Evolutionary conservation across 179 eudicot genomes (phyloP).

Genomic region (Amaranthus tricolor): DNA sequence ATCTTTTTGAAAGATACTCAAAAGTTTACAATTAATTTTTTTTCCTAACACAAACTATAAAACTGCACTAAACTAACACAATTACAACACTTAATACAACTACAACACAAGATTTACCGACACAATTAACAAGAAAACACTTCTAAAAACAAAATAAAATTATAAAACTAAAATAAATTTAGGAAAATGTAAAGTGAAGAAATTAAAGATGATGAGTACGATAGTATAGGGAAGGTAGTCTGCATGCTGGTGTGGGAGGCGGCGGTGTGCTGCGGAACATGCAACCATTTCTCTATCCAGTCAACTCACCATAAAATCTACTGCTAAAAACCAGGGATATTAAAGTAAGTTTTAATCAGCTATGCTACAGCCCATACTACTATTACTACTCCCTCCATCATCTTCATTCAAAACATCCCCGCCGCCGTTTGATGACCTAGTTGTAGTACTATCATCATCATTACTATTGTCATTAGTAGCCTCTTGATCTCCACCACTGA

Average conservation of each 20-base stretch:
- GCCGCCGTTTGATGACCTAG: too few relatives aligned
- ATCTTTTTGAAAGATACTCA: background rate
- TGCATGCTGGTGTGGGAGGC: conserved; percentile 25
- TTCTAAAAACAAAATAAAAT: background rate
- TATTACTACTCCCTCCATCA: background rate
- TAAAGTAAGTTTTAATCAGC: background rate
- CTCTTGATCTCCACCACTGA: background rate
- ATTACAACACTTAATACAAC: conserved; percentile 20
- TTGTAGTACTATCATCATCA: background rate
- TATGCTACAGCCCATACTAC: conserved; percentile 16
- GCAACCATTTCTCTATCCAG: conserved; percentile 19
- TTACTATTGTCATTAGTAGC: background rate
- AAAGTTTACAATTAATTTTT: conserved; percentile 7
- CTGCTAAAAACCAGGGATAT: conserved; percentile 8
- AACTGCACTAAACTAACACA: conserved; percentile 11
- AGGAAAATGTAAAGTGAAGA: background rate
- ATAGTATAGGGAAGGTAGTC: conserved; percentile 1
- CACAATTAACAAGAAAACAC: background rate
- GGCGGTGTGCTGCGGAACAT: conserved; percentile 23
- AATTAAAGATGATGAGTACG: background rate
- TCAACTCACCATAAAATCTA: conserved; percentile 13
- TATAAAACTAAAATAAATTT: background rate
- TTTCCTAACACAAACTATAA: background rate
- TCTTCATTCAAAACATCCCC: background rate
- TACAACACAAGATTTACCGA: background rate